Conservation (phyloP, 2,329 filamentous ascomycete species). For the Bipolaris gigantea region DNA sequence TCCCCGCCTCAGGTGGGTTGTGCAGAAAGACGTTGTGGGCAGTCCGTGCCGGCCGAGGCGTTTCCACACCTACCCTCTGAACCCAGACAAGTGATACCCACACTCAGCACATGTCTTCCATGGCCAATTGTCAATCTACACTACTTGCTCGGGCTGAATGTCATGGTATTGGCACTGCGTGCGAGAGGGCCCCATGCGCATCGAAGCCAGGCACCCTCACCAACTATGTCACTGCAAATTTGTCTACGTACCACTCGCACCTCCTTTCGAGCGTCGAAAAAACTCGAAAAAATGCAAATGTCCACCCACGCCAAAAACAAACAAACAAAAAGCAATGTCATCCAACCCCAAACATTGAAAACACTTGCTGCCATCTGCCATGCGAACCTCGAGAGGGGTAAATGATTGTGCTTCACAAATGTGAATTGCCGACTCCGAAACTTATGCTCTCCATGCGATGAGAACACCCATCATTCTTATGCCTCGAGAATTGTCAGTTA, state of each 20-base stretch:
- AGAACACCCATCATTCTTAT: constrained; percentile 76
- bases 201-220: constrained; percentile 14
- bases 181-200: constrained; percentile 6
- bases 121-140: neutral
- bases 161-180: constrained; percentile 8
- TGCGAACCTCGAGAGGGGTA: neutral
- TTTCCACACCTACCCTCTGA: constrained; percentile 4
- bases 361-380: neutral
- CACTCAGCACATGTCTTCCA: too few species aligned
- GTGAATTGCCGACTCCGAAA: constrained; percentile 2
- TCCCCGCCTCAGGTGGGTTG: constrained; percentile 21
- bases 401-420: neutral
- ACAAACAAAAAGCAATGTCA: constrained; percentile 1
- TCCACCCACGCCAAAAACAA: constrained; percentile 8
- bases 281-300: constrained; percentile 25
- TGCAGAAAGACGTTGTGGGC: constrained; percentile 26
- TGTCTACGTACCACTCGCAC: constrained; percentile 15
- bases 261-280: constrained; percentile 3
- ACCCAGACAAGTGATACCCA: neutral
- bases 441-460: constrained; percentile 51
- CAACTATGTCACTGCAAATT: constrained; percentile 9
- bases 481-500: constrained; percentile 53
- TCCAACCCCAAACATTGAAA: neutral
- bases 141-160: neutral
- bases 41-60: constrained; percentile 19